Evolutionary conservation across 2,329 filamentous ascomycete species (phyloP).

Genomic region (Pseudodiploospora longispora): DNA sequence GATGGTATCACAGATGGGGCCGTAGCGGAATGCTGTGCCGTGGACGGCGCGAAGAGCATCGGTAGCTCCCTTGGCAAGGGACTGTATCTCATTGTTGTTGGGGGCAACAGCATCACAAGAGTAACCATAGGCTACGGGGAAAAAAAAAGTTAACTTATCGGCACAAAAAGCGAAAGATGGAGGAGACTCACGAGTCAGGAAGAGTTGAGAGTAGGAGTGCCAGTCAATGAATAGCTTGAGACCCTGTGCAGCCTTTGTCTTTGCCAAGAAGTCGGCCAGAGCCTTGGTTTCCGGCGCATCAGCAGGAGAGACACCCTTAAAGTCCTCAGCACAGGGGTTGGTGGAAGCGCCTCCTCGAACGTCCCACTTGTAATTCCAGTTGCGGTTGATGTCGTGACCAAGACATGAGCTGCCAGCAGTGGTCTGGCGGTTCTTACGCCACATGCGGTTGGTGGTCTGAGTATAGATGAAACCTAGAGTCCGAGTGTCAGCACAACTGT

Average conservation of each 20-base stretch:
- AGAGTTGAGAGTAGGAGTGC: constrained; percentile 55
- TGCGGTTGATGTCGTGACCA: constrained; percentile 51
- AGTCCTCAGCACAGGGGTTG: constrained; percentile 43
- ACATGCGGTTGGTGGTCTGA: constrained; percentile 48
- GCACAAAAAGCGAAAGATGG: constrained; percentile 25
- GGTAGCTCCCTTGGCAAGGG: constrained; percentile 39
- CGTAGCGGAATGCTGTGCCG: constrained; percentile 32
- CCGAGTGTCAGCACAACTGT: background rate
- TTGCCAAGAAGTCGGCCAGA: constrained; percentile 30
- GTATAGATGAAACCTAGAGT: constrained; percentile 47
- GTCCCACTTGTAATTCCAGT: constrained; percentile 50
- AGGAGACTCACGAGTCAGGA: constrained; percentile 52
- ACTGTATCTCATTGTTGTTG: constrained; percentile 39
- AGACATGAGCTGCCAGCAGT: constrained; percentile 33
- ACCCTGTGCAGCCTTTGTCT: constrained; percentile 31
- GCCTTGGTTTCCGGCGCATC: constrained; percentile 45
- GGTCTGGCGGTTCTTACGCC: constrained; percentile 52
- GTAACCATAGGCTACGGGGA: constrained; percentile 46
- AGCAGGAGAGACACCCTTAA: constrained; percentile 32
- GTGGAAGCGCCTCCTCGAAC: constrained; percentile 41
- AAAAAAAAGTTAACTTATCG: constrained; percentile 33
- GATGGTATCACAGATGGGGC: constrained; percentile 52
- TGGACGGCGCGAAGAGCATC: constrained; percentile 40
- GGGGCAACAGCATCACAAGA: constrained; percentile 39
- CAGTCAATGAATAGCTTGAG: constrained; percentile 57